Base-by-base conservation (phyloP, 768 basidiomycete species). In the Rhizopogon salebrosus region DNA sequence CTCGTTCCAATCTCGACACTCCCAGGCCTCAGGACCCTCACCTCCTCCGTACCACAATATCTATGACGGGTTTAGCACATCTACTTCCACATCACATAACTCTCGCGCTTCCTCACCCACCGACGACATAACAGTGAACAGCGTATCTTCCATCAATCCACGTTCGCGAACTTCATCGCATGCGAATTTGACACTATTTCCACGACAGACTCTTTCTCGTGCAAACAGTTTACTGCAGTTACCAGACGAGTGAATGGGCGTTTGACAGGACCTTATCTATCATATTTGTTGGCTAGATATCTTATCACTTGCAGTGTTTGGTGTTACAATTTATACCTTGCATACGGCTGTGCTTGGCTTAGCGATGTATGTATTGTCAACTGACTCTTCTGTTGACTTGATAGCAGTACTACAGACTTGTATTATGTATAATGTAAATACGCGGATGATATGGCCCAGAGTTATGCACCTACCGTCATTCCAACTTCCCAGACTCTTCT, bases 101-200 rank as follows among this genome's bases (percentile, higher is more conserved):
- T 70, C 67, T 20, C 68, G 66, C 0, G 54, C 68, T 26, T 63
- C 68, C 1, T 70, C 67, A 14, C 68, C 67, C 26, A 63, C 37
- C 31, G 61, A 56, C 36, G 59, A 57, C 7, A 54, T 38, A 37
- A 58, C 54, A 54, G 59, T 35, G 63, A 70, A 64, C 61, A 71
- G 67, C 41, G 53, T 67, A 11, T 66, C 73, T 53, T 76, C 79
- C 24, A 54, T 64, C 45, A 54, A 49, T 2, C 71, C 80, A 45
- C 79, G 87, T 14, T 89, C 87, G 58, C 73, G 83, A 58, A 89
- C 87, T 57, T 74, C 76, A 7, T 88, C 86, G 4, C 79, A 83
- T 65, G 76, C 83, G 64, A 88, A 78, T 62, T 62, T 88, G 35
- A 73, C 70, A n/a, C 63, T 82, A 54, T 68, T 75, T 29, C 74